A percentile compares a stretch with the other conserved stretches of the same genome.
These are phyloP conservation scores for Calonectria hongkongensis DNA, from an alignment of 2,329 filamentous ascomycete genomes.

Conservation along the genomic window DNA sequence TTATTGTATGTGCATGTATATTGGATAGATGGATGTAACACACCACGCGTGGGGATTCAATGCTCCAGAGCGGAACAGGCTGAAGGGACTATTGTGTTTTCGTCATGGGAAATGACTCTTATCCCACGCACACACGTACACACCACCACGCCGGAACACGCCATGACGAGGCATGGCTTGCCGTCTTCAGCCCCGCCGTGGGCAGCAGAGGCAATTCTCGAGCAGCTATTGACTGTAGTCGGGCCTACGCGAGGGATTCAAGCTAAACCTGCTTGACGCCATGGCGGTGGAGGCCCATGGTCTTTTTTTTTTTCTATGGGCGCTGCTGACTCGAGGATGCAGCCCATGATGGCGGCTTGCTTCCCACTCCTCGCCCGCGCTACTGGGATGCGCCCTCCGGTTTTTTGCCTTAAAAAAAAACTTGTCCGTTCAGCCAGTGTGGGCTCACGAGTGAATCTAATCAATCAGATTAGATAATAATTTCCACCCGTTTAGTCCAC, in stretches of 20 bases:
- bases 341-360: background rate
- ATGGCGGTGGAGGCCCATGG: background rate
- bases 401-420: constrained; percentile 21
- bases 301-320: background rate
- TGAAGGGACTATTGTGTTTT: background rate
- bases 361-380: background rate
- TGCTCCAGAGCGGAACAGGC: too few relatives aligned
- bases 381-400: background rate
- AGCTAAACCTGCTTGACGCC: background rate
- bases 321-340: background rate
- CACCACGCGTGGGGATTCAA: background rate
- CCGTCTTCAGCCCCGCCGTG: background rate
- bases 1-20: background rate
- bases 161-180: background rate
- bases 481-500: constrained; percentile 6
- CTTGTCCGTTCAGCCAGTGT: background rate
- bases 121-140: constrained; percentile 8
- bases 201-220: background rate
- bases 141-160: background rate
- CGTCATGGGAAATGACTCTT: background rate
- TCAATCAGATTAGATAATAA: constrained; percentile 30
- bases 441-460: constrained; percentile 22
- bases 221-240: background rate
- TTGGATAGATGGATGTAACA: background rate
- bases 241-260: background rate